Evolutionary conservation across 1,284 basidiomycete genomes (phyloP), one percentile per base, ranked within the genome.

Genomic region (Farysia itapuensis): DNA sequence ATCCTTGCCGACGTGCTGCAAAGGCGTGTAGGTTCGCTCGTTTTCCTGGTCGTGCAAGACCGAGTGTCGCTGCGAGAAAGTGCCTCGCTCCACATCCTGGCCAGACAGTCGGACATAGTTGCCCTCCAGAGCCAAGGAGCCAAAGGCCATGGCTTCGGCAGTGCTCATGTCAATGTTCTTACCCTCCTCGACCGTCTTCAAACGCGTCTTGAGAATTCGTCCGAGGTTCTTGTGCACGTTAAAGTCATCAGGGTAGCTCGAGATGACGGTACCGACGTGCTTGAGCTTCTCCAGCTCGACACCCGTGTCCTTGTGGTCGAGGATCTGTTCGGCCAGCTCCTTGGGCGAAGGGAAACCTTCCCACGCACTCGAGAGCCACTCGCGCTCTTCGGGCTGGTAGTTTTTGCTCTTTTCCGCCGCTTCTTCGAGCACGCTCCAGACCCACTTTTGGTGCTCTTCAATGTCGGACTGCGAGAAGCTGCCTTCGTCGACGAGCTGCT

Each of bases 11-110:
- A 98, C 83, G 78, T 95, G 85, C 77, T 92, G 90, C 50, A 99
- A 80, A 4, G 94, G 89, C 29, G 89, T 80, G 79, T 93, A 95
- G 75, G 90, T 89, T 67, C 84, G 81, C 80, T 98, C 94, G 72
- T 86, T 96, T 74, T 82, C 82, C 80, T 99, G 95, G 79, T 99
- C 94, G 79, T 97, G 92, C 41, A 99, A 82, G 60, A 99, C 87
- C 34, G 93, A 91, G 75, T 99, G 95, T 42, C 95, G 89, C 78
- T 98, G 95, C n/a, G 93, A 97, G 83, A 99, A 99, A 7, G 95
- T 99, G 44, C 95, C 95, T 78, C 95, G 88, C 80, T 99, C 95
- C 43, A 98, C 94, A 78, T 98, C 95, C 80, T 99, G 95, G 35
- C 95, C 95, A 1, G 92, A 96, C 2, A 98, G 82, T 70, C 95